Percentiles rank a stretch among this genome's conserved stretches.
phyloP scores from a whole-genome alignment of 2,329 filamentous ascomycete species.

The Ceratocystis diversiconidia region DNA sequence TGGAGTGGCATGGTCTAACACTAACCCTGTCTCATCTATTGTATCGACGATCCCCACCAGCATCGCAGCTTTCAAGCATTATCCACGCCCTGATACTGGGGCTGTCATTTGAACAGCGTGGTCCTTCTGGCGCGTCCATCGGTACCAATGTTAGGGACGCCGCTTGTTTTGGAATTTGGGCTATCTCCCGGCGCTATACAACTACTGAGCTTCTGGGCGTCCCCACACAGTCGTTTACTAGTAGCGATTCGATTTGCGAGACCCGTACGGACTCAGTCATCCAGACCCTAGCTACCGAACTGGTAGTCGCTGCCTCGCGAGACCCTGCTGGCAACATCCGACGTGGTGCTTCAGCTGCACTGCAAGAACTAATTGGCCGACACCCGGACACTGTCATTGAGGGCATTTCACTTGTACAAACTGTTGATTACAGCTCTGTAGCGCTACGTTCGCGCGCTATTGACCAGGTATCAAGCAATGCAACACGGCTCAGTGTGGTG shows the following conservation, averaged over 20 bases:
- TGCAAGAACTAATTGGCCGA: conserved; percentile 86
- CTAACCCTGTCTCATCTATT: conserved; percentile 76
- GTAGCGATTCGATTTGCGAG: conserved; percentile 26
- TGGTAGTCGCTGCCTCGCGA: conserved; percentile 68
- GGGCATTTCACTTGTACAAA: conserved; percentile 76
- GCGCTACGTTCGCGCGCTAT: conserved; percentile 76
- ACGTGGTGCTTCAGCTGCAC: conserved; percentile 76
- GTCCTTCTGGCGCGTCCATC: conserved; percentile 67
- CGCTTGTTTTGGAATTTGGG: conserved; percentile 93
- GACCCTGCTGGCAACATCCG: conserved; percentile 90
- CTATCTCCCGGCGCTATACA: conserved; percentile 71
- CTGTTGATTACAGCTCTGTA: conserved; percentile 85
- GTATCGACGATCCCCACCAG: conserved; percentile 68
- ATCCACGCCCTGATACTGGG: conserved; percentile 65
- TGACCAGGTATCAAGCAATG: conserved; percentile 56
- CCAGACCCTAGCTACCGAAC: conserved; percentile 65
- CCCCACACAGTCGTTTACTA: conserved; percentile 32
- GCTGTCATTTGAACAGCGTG: conserved; percentile 77
- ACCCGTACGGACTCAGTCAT: conserved; percentile 38
- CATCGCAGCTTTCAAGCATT: conserved; percentile 54
- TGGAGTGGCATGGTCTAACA: conserved; percentile 86
- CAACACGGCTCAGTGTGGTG: conserved; percentile 52
- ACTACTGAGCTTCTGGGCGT: conserved; percentile 61
- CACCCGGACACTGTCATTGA: conserved; percentile 73
- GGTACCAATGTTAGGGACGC: conserved; percentile 89